A percentile compares a stretch with the other conserved stretches of the same genome.
Evolutionary conservation across 2,329 filamentous ascomycete species (phyloP).

Genomic region (Whalleya microplaca): DNA sequence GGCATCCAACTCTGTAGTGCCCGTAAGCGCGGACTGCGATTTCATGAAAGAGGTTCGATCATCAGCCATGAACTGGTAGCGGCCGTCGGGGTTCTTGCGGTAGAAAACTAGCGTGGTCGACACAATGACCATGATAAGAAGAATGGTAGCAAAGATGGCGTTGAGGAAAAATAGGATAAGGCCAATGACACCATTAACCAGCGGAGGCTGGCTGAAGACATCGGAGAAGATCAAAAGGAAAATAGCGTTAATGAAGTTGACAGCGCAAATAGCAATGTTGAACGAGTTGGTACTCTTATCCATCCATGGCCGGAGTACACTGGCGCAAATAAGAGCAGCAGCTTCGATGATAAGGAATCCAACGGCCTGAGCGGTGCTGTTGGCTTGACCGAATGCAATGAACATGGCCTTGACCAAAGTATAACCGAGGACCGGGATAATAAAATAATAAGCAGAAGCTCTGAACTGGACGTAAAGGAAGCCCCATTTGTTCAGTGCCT

Average conservation of each 20-base stretch:
- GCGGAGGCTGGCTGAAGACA: constrained; percentile 75
- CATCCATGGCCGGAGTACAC: constrained; percentile 86
- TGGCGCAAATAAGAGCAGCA: constrained; percentile 70
- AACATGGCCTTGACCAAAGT: constrained; percentile 81
- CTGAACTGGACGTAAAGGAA: constrained; percentile 91
- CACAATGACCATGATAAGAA: constrained; percentile 78
- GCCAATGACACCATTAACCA: constrained; percentile 82
- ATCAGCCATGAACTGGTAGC: constrained; percentile 88
- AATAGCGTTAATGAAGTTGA: constrained; percentile 83
- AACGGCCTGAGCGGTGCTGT: constrained; percentile 71
- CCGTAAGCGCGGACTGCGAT: constrained; percentile 72
- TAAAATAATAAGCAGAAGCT: constrained; percentile 86
- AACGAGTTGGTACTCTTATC: constrained; percentile 92
- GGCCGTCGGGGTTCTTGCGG: constrained; percentile 83
- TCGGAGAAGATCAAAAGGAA: constrained; percentile 83
- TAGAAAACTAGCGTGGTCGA: constrained; percentile 67
- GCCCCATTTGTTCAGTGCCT: constrained; percentile 87
- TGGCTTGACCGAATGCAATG: constrained; percentile 72
- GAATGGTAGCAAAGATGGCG: constrained; percentile 74
- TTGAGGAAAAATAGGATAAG: constrained; percentile 84
- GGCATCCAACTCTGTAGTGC: constrained; percentile 79
- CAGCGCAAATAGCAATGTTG: constrained; percentile 80
- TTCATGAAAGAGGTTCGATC: constrained; percentile 91
- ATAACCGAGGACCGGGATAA: constrained; percentile 74
- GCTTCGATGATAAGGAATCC: constrained; percentile 78